Base-by-base conservation (phyloP, 257 asterid genomes). In the Gentiana macrophylla region DNA sequence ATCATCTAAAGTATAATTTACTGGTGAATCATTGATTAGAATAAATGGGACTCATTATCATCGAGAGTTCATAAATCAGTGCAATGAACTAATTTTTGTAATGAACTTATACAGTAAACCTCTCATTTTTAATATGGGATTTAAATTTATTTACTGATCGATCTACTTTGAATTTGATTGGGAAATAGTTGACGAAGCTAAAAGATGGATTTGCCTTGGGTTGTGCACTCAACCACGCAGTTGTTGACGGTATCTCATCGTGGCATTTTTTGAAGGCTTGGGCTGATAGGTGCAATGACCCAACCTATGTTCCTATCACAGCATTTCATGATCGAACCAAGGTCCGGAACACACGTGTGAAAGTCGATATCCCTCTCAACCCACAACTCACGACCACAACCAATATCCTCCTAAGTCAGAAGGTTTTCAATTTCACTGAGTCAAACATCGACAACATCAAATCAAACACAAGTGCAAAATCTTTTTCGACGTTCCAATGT, bases 191-290 rank as follows among this genome's bases (percentile, higher is more conserved):
- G 59, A 92, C 95, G n/a, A 88, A 85, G 62, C 89, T 92, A 12
- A 92, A 85, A 73, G 94, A 92, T 68, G 97, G 99, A 11, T 62
- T 92, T 44, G 79, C 77, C 37, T 77, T 92, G 67, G 99, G 99
- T 0, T 74, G 80, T 35, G 95, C 99, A 45, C 85, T 92, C 79
- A 92, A 92, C 76, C 99, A 92, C 67, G 99, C 99, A 0, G 79
- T 92, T 32, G 85, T 92, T 0, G 99, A 92, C 15, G 99, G 99
- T 5, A 83, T 88, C 50, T 81, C 99, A 81, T 85, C 99, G 64
- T 92, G 99, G 99, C 99, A 92, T 75, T 92, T 92, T 80, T 83
- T 92, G 95, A 75, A 76, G 69, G 78, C 95, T 0, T 92, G 99
- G 99, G 94, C 97, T 59, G 67, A 76, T 53, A 62, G 85, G 8